Conservation (phyloP, 2,329 filamentous ascomycete species). For the Gliomastix tumulicola region DNA sequence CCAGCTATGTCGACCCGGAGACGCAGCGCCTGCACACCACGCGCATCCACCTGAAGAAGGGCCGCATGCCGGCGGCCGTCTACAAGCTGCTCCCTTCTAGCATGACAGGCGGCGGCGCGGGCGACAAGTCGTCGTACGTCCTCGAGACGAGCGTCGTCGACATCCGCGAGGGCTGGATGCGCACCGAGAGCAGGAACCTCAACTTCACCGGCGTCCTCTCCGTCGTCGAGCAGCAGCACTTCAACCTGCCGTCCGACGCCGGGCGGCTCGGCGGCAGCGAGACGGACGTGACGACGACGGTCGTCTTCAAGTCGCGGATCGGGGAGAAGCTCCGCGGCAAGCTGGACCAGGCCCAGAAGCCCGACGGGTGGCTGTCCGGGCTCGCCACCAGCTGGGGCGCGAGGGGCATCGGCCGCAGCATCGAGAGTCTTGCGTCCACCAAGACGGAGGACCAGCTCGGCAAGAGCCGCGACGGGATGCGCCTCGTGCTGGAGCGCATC, state of each 20-base stretch:
- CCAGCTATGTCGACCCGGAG: slow-evolving; percentile 62
- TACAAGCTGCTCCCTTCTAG: slow-evolving; percentile 69
- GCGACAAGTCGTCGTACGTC: slow-evolving; percentile 70
- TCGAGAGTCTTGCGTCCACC: slow-evolving; percentile 70
- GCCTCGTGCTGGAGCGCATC: slow-evolving; percentile 66
- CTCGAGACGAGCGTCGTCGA: slow-evolving; percentile 76
- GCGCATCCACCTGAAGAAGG: slow-evolving; percentile 76
- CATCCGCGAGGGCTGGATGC: slow-evolving; percentile 75
- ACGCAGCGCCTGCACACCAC: slow-evolving; percentile 72
- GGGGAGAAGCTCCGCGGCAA: slow-evolving; percentile 60
- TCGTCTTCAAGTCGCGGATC: slow-evolving; percentile 65
- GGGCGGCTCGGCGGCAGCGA: slow-evolving; percentile 19
- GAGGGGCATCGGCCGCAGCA: slow-evolving; percentile 68
- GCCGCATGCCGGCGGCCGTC: slow-evolving; percentile 66
- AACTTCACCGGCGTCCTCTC: slow-evolving; percentile 77
- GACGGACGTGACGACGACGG: slow-evolving; percentile 67
- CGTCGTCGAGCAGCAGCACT: slow-evolving; percentile 70
- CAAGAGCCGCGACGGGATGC: slow-evolving; percentile 80
- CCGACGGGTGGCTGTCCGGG: slow-evolving; percentile 43
- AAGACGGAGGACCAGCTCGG: slow-evolving; percentile 72
- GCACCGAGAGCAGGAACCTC: slow-evolving; percentile 71
- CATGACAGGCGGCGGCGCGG: slow-evolving; percentile 55
- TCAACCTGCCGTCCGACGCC: slow-evolving; percentile 33
- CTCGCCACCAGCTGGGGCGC: slow-evolving; percentile 55
- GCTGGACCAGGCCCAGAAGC: slow-evolving; percentile 34